Base-by-base conservation (phyloP, 2,329 filamentous ascomycete species). In the Aspergillus flavus region DNA sequence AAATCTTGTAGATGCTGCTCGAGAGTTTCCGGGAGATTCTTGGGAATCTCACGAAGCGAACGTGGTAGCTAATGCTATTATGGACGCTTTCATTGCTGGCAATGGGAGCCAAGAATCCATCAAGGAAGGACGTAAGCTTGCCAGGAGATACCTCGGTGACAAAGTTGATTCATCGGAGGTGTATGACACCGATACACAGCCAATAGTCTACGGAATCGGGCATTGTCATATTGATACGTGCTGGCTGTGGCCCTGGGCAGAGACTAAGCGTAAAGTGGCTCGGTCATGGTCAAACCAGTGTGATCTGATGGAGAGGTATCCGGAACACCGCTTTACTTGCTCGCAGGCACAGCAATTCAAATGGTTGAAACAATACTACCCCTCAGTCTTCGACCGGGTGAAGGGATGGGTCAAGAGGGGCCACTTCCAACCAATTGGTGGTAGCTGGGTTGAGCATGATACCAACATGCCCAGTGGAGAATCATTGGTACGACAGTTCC, bases 181-280 rank as follows among this genome's bases (percentile, higher is more conserved):
- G 11, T 99, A 98, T 74, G 85, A 92, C 46, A 88, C 84, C 57
- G 89, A 88, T 66, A 89, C 89, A 30, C 84, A 90, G 39, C 87
- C 92, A 1, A 84, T 96, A 63, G 92, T 98, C 4, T 95, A 88
- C 71, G 94, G 89, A 41, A 94, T 98, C 68, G 95, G 95, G 0
- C 93, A 99, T 77, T 99, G 95, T 71, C 95, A 99, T 78, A 99
- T 99, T 69, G 95, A 98, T 79, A 96, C 91, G 32, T 97, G 94
- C 79, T 99, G 95, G 95, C 84, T 99, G 41, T 99, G 95, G 95
- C 95, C 95, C 0, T 99, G 93, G 87, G 95, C 91, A 11, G 95
- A 99, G 82, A 98, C 95, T 0, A 97, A 96, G 81, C 91, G 95
- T 73, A 99, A 99, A 82, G 91, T 98, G 34, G 94, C 91, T 23